phyloP scores from a whole-genome alignment of 2,329 filamentous ascomycete genomes.

The Aspergillus uvarum region DNA sequence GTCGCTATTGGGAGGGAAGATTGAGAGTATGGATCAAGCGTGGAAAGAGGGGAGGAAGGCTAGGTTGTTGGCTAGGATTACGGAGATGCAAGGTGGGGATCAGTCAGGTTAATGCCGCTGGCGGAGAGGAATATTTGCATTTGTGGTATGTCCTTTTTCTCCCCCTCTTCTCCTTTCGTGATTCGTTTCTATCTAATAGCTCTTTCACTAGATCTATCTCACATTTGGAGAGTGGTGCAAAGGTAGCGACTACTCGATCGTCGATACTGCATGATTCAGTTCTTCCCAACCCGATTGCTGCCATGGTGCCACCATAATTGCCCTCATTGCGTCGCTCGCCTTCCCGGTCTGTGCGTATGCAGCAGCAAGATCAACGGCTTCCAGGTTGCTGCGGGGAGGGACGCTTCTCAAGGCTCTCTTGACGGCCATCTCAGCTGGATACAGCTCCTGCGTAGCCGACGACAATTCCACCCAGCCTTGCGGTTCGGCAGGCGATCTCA shows the following conservation, averaged over 20 bases:
- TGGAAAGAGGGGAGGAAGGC: constrained; percentile 74
- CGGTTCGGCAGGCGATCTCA: constrained; percentile 76
- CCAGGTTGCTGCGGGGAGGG: constrained; percentile 68
- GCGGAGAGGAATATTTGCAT: neutral
- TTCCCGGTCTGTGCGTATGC: constrained; percentile 73
- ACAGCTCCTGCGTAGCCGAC: constrained; percentile 53
- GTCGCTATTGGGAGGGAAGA: constrained; percentile 79
- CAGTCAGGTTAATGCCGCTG: neutral
- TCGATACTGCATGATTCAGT: constrained; percentile 31
- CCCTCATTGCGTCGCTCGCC: constrained; percentile 71
- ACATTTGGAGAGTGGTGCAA: neutral
- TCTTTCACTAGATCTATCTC: neutral
- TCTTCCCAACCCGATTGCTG: constrained; percentile 62
- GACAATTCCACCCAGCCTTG: constrained; percentile 79
- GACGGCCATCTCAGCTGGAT: constrained; percentile 73
- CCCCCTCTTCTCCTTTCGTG: constrained; percentile 2
- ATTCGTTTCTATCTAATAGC: constrained; percentile 7
- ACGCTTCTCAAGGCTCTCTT: constrained; percentile 73
- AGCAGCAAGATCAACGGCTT: constrained; percentile 66
- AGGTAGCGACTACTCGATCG: constrained; percentile 15
- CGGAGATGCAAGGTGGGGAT: constrained; percentile 26
- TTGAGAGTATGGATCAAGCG: constrained; percentile 74
- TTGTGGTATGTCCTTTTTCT: neutral
- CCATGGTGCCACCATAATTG: constrained; percentile 83
- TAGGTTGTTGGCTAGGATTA: constrained; percentile 63